These are phyloP conservation scores for Paecilomyces sp. DNA, from an alignment of 2,329 filamentous ascomycete genomes.

Conservation along the genomic window DNA sequence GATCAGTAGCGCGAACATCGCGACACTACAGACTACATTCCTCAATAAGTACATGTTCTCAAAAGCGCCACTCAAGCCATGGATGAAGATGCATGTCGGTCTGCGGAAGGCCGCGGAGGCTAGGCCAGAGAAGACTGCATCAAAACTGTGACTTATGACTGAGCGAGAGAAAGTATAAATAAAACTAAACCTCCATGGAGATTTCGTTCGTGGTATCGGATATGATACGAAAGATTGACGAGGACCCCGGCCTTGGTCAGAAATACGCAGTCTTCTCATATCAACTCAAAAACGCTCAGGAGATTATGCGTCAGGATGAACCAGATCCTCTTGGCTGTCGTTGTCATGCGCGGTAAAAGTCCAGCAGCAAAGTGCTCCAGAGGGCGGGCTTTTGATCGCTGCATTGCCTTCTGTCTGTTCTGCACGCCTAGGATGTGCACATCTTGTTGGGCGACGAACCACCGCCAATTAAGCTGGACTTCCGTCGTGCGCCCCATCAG, in stretches of 20 bases:
- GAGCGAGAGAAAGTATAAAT: background rate
- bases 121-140: conserved; percentile 1
- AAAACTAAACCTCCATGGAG: background rate
- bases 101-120: conserved; percentile 4
- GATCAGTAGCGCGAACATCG: conserved; percentile 39
- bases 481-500: background rate
- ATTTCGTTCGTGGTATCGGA: background rate
- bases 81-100: conserved; percentile 25
- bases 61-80: conserved; percentile 21
- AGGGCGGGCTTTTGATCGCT: no score
- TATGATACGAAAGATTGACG: background rate
- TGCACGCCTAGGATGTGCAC: no score
- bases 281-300: background rate
- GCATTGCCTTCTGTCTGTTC: no score
- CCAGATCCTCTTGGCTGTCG: conserved; percentile 3
- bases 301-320: background rate
- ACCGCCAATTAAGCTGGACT: background rate
- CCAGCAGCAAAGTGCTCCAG: no score
- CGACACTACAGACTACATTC: conserved; percentile 32
- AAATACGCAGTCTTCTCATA: background rate
- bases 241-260: background rate
- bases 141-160: background rate
- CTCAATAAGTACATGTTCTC: conserved; percentile 35
- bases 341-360: background rate
- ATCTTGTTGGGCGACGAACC: no score